phyloP scores from a whole-genome alignment of 768 basidiomycete species.

The Lentinula edodes region DNA sequence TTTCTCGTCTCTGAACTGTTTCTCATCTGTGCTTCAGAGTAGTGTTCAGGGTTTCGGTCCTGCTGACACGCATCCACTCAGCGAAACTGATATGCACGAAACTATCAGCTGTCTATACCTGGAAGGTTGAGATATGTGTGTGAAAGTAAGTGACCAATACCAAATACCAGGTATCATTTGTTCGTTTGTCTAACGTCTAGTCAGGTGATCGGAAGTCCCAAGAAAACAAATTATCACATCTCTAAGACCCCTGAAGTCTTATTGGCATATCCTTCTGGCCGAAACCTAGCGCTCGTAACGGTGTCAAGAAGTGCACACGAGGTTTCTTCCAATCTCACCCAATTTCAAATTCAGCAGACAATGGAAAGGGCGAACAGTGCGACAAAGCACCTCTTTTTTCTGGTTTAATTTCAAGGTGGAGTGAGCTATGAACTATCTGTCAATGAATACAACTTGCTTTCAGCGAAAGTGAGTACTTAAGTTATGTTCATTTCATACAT shows the following conservation, averaged over 20 bases:
- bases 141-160: too few relatives aligned
- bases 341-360: background rate
- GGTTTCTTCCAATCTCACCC: background rate
- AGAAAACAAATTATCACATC: background rate
- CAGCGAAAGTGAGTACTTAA: background rate
- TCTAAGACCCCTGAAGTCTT: background rate
- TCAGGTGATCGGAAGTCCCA: too few relatives aligned
- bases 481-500: background rate
- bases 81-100: too few relatives aligned
- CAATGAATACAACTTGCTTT: background rate
- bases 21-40: too few relatives aligned
- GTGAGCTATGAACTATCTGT: background rate
- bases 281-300: background rate
- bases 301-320: background rate
- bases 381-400: background rate
- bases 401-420: background rate
- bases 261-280: background rate
- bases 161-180: too few relatives aligned
- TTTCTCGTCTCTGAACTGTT: too few relatives aligned
- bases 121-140: too few relatives aligned
- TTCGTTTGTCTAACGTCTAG: too few relatives aligned
- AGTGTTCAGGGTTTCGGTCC: too few relatives aligned
- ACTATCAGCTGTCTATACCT: too few relatives aligned
- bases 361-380: background rate
- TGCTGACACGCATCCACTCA: too few relatives aligned